Evolutionary conservation across 2,329 filamentous ascomycete species (phyloP), one percentile per base, ranked within the genome.

Genomic region (Botrytis sinoallii): DNA sequence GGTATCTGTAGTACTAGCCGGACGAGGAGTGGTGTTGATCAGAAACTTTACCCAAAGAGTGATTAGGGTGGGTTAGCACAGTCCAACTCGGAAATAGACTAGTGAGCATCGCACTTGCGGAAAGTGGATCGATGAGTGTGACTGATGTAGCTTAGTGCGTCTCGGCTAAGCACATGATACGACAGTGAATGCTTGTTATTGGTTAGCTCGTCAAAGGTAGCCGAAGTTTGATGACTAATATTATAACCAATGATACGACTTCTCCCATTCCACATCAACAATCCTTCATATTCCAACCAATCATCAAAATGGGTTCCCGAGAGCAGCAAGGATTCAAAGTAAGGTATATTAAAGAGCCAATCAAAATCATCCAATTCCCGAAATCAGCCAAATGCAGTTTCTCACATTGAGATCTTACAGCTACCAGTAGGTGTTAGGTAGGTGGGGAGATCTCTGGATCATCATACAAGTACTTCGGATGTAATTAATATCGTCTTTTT

Each of bases 141-240:
- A 8, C 46, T 4, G 20, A 55, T 40, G 1, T 9, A 18, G 46
- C 9, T 40, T 68, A 42, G 64, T 1, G 0, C 1, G 1, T 0
- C 10, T 67, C 44, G 44, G 4, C 10, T 40, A 40, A 20, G 22
- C 22, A n/a, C 12, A 10, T 35, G 32, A 52, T 1, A n/a, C 5
- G 1, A 0, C 14, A 16, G 5, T 38, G 12, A 40, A 4, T 3
- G 4, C 22, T 38, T 5, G 0, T 25, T 0, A 25, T 35, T 48
- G 29, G 25, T 7, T 35, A 4, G 32, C 32, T 32, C 32, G 32
- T 32, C 32, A 32, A 32, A 32, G 32, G 32, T 32, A 32, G 32
- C 0, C 32, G 32, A 3, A 32, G 32, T 32, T 32, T 32, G 0
- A 25, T 61, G 59, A 61, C 10, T 25, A n/a, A 61, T 38, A n/a